A percentile compares a stretch with the other conserved stretches of the same genome.
phyloP scores from a whole-genome alignment of 352 stramenopile species.

The Phytophthora sp. region DNA sequence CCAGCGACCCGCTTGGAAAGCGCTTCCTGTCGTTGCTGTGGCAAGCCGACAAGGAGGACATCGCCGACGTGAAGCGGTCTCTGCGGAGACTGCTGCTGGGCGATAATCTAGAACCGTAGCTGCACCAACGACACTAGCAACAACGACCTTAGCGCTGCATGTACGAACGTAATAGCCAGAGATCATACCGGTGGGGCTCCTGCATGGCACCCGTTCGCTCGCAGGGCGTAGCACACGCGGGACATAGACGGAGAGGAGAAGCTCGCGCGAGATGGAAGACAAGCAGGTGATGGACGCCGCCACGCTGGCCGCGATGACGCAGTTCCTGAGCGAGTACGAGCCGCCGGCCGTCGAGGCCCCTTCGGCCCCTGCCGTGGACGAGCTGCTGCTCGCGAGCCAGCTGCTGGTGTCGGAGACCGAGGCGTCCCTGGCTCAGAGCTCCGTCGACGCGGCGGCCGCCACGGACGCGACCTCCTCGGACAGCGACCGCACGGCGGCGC shows the following conservation, averaged over 20 bases:
- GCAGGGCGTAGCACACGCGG: neutral
- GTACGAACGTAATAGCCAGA: neutral
- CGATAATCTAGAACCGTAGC: neutral
- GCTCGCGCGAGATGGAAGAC: slow-evolving; percentile 19
- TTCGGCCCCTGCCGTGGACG: slow-evolving; percentile 4
- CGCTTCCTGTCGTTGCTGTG: slow-evolving; percentile 9
- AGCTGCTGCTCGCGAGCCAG: slow-evolving; percentile 18
- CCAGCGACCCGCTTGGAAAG: neutral
- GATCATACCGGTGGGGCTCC: slow-evolving; percentile 7
- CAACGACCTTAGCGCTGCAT: neutral
- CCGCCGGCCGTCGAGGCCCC: neutral
- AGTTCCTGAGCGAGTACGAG: slow-evolving; percentile 32
- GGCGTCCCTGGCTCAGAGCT: slow-evolving; percentile 18
- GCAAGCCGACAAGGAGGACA: slow-evolving; percentile 2
- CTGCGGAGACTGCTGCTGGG: neutral
- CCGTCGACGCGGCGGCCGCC: neutral
- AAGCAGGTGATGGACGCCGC: slow-evolving; percentile 26
- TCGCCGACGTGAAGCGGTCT: neutral
- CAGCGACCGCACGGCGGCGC: neutral
- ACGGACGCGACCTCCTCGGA: neutral
- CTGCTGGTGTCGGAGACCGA: slow-evolving; percentile 25
- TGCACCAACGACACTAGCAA: neutral
- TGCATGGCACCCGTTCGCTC: too few species aligned
- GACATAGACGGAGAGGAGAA: slow-evolving; percentile 18
- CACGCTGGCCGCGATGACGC: slow-evolving; percentile 16